Percentiles rank a stretch among this genome's conserved stretches.
Conservation (phyloP, 345 rosid genomes). For the Ceriops tagal region DNA sequence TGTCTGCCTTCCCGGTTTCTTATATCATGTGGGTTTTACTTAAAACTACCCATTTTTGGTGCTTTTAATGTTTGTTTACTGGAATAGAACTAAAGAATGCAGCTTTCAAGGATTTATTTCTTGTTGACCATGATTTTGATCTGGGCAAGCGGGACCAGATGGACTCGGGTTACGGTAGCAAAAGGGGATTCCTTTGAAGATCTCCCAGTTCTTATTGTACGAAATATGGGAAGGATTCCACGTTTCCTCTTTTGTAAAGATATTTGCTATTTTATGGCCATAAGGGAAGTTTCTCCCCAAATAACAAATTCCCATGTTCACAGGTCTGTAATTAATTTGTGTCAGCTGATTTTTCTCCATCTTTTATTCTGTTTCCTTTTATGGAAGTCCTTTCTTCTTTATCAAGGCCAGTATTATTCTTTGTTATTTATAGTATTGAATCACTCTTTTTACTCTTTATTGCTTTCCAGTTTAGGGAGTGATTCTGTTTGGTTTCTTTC, state of each 20-base stretch:
- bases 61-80: neutral
- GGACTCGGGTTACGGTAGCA: neutral
- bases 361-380: slow-evolving; percentile 16
- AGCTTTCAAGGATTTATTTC: neutral
- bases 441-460: neutral
- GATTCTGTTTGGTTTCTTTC: slow-evolving; percentile 12
- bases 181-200: slow-evolving; percentile 4
- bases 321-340: slow-evolving; percentile 20
- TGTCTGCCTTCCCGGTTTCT: too few relatives aligned
- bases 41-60: slow-evolving; percentile 1
- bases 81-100: neutral
- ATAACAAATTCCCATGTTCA: slow-evolving; percentile 13
- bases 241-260: slow-evolving; percentile 26
- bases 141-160: neutral
- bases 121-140: neutral
- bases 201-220: neutral
- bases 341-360: slow-evolving; percentile 19
- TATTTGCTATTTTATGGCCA: slow-evolving; percentile 11
- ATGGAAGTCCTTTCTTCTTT: slow-evolving; percentile 8
- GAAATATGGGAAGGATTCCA: slow-evolving; percentile 15
- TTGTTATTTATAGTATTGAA: neutral
- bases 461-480: slow-evolving; percentile 6
- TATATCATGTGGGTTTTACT: slow-evolving; percentile 15
- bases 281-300: neutral
- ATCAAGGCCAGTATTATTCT: neutral